Base-by-base conservation (phyloP, 495 filamentous ascomycete species). In the Aspergillus biplanus region DNA sequence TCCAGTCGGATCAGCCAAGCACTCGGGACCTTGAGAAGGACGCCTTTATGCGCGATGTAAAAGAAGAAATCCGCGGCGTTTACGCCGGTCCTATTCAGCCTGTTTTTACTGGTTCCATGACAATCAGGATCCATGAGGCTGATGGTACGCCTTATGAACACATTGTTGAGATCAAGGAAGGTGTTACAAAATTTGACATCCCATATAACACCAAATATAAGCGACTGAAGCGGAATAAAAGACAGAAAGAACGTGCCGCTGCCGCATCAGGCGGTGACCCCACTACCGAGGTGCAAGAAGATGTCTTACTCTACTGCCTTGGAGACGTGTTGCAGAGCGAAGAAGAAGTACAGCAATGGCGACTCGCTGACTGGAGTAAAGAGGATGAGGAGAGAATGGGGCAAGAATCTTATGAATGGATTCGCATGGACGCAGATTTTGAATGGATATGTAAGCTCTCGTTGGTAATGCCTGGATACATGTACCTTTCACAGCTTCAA, bases 161-260 rank as follows among this genome's bases (percentile, higher is more conserved):
- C 70, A 96, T 97, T 66, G 91, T 97, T 32, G 90, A 97, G 59
- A 96, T 99, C 71, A 92, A 92, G 66, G 92, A 97, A 59, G 86
- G 87, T 7, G 81, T 85, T 44, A 90, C 88, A 7, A 90, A 87
- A 61, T 89, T 97, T 60, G 92, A 97, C 52, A 97, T 99, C 61
- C 93, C 94, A 13, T 99, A 99, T 70, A 98, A 98, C 70, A 99
- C 95, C 0, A 99, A 99, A 71, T 99, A 99, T 74, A 99, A 98
- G 80, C 88, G 95, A 3, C 81, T 99, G 39, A 99, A 99, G 79
- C 86, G 94, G 34, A 97, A 89, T 66, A 88, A 91, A 63, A 88
- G 93, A 46, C 90, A 96, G 66, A 90, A 90, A 75, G 95, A 97
- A 71, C 85, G 91, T 49, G 80, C 69, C 27, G 83, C 85, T 33